A percentile compares a stretch with the other conserved stretches of the same genome.
Evolutionary conservation across 2,329 filamentous ascomycete genomes (phyloP).

Genomic region (Claviceps pazoutovae): DNA sequence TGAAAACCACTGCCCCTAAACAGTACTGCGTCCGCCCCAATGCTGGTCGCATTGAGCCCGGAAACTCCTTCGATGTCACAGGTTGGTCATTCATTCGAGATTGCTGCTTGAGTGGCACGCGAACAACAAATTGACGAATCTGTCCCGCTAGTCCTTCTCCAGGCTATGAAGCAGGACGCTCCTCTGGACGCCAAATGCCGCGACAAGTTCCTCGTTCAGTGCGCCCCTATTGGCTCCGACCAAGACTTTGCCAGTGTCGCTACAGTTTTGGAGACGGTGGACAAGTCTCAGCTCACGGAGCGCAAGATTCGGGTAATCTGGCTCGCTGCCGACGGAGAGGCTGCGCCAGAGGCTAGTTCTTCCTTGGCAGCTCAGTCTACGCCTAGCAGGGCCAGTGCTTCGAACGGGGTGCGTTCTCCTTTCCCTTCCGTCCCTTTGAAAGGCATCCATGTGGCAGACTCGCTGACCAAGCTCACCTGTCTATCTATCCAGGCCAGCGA

Average conservation of each 20-base stretch:
- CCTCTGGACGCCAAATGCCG: constrained; percentile 76
- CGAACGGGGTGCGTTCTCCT: constrained; percentile 27
- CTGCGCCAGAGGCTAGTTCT: constrained; percentile 12
- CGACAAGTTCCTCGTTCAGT: constrained; percentile 96
- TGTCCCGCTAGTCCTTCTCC: constrained; percentile 59
- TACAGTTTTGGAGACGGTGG: constrained; percentile 66
- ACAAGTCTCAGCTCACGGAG: constrained; percentile 72
- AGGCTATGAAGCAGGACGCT: constrained; percentile 95
- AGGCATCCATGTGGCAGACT: neutral
- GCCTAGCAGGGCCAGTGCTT: constrained; percentile 25
- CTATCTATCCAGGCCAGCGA: constrained; percentile 17
- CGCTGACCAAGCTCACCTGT: constrained; percentile 1
- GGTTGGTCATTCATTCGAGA: constrained; percentile 33
- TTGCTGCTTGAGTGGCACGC: neutral
- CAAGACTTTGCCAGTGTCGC: constrained; percentile 72
- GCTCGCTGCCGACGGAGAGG: constrained; percentile 46
- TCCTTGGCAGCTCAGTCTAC: constrained; percentile 18
- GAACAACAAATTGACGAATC: constrained; percentile 8
- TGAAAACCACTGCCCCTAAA: constrained; percentile 98
- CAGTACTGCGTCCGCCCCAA: constrained; percentile 99
- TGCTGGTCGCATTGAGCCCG: constrained; percentile 86
- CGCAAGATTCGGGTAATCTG: constrained; percentile 92
- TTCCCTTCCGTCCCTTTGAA: neutral
- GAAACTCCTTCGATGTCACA: constrained; percentile 80
- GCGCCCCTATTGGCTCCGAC: constrained; percentile 67